These are phyloP conservation scores for Leccinum broughii DNA, from an alignment of 768 basidiomycete species.

Conservation along the genomic window DNA sequence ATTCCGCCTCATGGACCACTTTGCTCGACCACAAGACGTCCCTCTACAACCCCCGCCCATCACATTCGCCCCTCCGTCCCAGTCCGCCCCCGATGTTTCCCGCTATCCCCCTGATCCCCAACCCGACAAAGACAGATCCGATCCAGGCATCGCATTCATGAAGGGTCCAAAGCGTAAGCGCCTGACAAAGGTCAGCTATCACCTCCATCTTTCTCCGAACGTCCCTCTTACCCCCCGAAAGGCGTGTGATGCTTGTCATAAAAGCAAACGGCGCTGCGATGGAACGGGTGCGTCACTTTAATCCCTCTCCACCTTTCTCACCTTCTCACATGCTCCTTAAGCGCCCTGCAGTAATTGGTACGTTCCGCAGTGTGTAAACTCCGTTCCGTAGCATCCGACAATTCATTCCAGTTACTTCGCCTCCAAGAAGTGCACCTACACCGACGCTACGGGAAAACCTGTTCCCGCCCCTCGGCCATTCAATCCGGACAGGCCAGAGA, in stretches of 20 bases:
- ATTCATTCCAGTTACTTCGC: constrained; percentile 63
- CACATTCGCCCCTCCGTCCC: constrained; percentile 25
- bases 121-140: constrained; percentile 30
- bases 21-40: constrained; percentile 26
- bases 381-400: constrained; percentile 5
- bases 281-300: constrained; percentile 59
- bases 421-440: constrained; percentile 79
- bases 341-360: constrained; percentile 85
- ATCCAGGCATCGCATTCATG: constrained; percentile 43
- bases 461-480: constrained; percentile 68
- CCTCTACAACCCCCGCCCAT: constrained; percentile 22
- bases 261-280: constrained; percentile 82
- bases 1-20: constrained; percentile 38
- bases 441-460: constrained; percentile 74
- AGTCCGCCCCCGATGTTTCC: constrained; percentile 21
- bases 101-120: constrained; percentile 22
- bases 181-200: constrained; percentile 45
- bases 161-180: constrained; percentile 56
- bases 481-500: constrained; percentile 41
- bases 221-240: constrained; percentile 22
- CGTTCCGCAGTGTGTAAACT: constrained; percentile 15
- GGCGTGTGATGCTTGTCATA: constrained; percentile 84
- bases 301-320: constrained; percentile 4
- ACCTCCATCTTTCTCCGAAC: constrained; percentile 1
- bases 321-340: constrained; percentile 29